phyloP scores from a whole-genome alignment of 2,329 filamentous ascomycete genomes.

The Thermoascus crustaceus region DNA sequence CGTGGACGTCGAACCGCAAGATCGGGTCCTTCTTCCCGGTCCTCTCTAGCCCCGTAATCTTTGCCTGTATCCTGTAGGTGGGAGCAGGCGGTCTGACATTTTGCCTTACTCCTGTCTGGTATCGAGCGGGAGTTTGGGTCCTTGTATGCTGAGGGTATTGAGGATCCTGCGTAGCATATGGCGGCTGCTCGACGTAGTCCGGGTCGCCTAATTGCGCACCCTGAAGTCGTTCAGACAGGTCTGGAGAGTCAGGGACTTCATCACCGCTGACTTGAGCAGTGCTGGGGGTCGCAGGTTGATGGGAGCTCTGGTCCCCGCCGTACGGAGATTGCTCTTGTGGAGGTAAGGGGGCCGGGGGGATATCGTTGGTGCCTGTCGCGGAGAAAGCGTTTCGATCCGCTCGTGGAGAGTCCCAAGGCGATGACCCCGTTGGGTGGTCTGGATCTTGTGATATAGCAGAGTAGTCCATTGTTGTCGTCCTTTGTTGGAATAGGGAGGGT shows the following conservation, averaged over 20 bases:
- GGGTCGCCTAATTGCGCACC: slow-evolving; percentile 32
- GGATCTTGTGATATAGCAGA: slow-evolving; percentile 50
- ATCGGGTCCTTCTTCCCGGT: slow-evolving; percentile 94
- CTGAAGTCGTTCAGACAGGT: slow-evolving; percentile 36
- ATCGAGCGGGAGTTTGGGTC: slow-evolving; percentile 39
- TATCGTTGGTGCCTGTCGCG: slow-evolving; percentile 26
- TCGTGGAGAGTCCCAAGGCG: slow-evolving; percentile 57
- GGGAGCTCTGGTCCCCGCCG: slow-evolving; percentile 14
- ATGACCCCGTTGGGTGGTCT: slow-evolving; percentile 49
- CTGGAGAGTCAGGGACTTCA: slow-evolving; percentile 32
- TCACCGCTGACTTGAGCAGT: slow-evolving; percentile 10
- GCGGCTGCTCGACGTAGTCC: slow-evolving; percentile 31
- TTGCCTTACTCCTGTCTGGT: slow-evolving; percentile 36
- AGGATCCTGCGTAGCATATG: slow-evolving; percentile 30
- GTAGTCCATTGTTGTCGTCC: slow-evolving; percentile 52
- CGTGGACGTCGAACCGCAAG: slow-evolving; percentile 90
- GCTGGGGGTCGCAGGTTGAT: slow-evolving; percentile 10
- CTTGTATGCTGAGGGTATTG: slow-evolving; percentile 31
- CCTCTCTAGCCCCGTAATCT: slow-evolving; percentile 87
- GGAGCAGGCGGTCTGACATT: slow-evolving; percentile 46
- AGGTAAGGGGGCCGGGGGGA: slow-evolving; percentile 35
- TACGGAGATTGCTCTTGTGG: slow-evolving; percentile 29
- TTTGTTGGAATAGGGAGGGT: slow-evolving; percentile 1
- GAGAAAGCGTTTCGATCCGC: slow-evolving; percentile 37
- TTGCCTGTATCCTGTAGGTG: slow-evolving; percentile 80